Percentiles rank a stretch among this genome's conserved stretches.
Evolutionary conservation across 75 land plant species (phyloP).

Genomic region (Pinus albicaulis): DNA sequence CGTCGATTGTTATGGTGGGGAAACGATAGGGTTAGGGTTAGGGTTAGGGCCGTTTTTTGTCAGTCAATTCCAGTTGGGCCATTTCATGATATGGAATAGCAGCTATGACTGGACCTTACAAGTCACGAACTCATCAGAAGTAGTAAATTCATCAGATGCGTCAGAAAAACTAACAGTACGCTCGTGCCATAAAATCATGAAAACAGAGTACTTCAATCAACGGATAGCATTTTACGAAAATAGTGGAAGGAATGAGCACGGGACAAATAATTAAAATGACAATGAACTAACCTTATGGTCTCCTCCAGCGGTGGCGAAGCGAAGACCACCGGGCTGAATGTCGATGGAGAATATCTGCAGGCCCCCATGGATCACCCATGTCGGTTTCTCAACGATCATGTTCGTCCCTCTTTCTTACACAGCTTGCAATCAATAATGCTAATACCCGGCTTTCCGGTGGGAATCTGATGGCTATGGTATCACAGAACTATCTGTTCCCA

Average conservation of each 20-base stretch:
- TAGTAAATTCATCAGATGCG: too few species aligned
- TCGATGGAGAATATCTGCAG: slow-evolving; percentile 97
- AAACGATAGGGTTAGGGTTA: neutral
- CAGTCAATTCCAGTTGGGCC: neutral
- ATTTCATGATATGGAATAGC: too few species aligned
- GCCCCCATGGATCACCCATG: slow-evolving; percentile 87
- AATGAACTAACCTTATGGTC: slow-evolving; percentile 78
- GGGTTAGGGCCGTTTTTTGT: neutral
- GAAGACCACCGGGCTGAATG: slow-evolving; percentile 79
- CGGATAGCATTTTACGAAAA: neutral
- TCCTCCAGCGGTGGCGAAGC: slow-evolving; percentile 97
- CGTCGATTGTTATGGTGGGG: neutral
- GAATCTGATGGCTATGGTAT: too few species aligned
- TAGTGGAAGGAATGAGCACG: neutral
- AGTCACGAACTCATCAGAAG: too few species aligned
- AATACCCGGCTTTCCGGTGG: too few species aligned
- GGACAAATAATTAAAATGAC: neutral
- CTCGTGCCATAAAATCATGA: neutral
- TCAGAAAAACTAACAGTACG: too few species aligned
- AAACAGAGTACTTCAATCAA: neutral
- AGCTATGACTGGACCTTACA: too few species aligned
- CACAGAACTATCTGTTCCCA: too few species aligned
- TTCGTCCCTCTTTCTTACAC: neutral
- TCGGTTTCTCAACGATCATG: slow-evolving; percentile 94
- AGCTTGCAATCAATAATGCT: too few species aligned